A percentile compares a stretch with the other conserved stretches of the same genome.
phyloP scores from a whole-genome alignment of 1,284 basidiomycete species.

The Coniferiporia weirii region DNA sequence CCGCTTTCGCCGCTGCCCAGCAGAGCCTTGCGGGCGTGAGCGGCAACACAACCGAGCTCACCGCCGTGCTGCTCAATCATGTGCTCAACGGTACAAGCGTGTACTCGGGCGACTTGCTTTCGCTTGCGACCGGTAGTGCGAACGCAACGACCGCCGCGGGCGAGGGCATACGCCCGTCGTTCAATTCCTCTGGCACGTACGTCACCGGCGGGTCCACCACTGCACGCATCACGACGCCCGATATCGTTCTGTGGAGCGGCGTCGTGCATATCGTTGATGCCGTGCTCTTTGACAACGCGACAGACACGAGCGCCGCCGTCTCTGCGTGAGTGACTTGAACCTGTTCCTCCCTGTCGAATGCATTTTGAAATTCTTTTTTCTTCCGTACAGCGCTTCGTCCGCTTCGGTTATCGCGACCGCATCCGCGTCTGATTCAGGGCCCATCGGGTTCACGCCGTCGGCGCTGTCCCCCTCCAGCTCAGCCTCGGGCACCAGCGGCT shows the following conservation, averaged over 20 bases:
- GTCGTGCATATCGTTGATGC: slow-evolving; percentile 67
- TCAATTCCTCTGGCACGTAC: slow-evolving; percentile 59
- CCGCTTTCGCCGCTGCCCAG: slow-evolving; percentile 39
- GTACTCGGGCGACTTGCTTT: slow-evolving; percentile 52
- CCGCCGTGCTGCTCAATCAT: slow-evolving; percentile 55
- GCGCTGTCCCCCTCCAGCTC: neutral
- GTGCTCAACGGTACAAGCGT: slow-evolving; percentile 66
- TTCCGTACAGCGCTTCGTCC: slow-evolving; percentile 5
- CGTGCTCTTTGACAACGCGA: slow-evolving; percentile 52
- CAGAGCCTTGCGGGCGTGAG: slow-evolving; percentile 32
- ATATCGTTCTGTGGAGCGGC: slow-evolving; percentile 66
- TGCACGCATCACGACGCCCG: slow-evolving; percentile 54
- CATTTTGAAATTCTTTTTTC: neutral
- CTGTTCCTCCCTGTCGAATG: neutral
- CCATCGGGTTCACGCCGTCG: slow-evolving; percentile 14
- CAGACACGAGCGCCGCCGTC: slow-evolving; percentile 46
- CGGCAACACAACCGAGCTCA: slow-evolving; percentile 42
- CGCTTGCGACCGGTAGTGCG: slow-evolving; percentile 16
- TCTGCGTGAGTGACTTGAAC: slow-evolving; percentile 43
- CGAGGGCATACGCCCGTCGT: slow-evolving; percentile 45
- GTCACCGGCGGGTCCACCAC: slow-evolving; percentile 50
- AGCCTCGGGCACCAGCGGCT: neutral
- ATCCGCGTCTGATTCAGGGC: slow-evolving; percentile 11
- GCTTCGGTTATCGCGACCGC: slow-evolving; percentile 10
- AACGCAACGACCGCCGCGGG: slow-evolving; percentile 57